Evolutionary conservation across 768 basidiomycete genomes (phyloP).

Genomic region (Boletus rubropictus): DNA sequence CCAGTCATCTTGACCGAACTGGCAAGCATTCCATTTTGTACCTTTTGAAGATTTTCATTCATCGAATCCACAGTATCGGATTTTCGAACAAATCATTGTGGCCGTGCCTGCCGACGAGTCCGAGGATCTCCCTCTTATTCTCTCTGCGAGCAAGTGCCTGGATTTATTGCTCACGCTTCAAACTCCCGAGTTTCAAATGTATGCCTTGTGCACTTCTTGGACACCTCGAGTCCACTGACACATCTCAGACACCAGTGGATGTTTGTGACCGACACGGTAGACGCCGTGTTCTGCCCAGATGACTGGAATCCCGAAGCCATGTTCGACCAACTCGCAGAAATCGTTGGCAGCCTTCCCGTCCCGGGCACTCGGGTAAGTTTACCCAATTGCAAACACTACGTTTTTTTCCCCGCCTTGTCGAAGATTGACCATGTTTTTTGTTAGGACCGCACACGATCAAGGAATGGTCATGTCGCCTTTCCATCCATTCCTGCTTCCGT

Average conservation of each 20-base stretch:
- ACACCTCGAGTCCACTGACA: constrained; percentile 3
- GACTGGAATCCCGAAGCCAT: constrained; percentile 80
- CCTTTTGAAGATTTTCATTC: background rate
- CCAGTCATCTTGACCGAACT: constrained; percentile 91
- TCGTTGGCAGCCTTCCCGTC: constrained; percentile 62
- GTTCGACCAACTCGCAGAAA: constrained; percentile 85
- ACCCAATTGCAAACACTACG: background rate
- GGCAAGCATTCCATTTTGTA: constrained; percentile 37
- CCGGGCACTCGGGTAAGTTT: constrained; percentile 30
- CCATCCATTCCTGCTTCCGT: constrained; percentile 19
- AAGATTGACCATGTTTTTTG: background rate
- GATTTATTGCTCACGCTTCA: constrained; percentile 90
- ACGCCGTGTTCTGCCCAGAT: constrained; percentile 85
- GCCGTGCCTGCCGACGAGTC: constrained; percentile 74
- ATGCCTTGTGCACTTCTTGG: constrained; percentile 10
- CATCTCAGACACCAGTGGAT: constrained; percentile 87
- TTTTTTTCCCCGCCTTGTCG: too few species aligned
- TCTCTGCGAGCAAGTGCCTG: constrained; percentile 90
- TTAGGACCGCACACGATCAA: constrained; percentile 27
- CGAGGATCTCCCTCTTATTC: constrained; percentile 74
- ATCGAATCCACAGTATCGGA: constrained; percentile 59
- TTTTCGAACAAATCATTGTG: constrained; percentile 78
- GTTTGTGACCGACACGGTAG: constrained; percentile 95
- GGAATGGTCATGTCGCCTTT: constrained; percentile 18
- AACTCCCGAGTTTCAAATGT: constrained; percentile 98